Base-by-base conservation (phyloP, 2,329 filamentous ascomycete species). In the Pyrenochaeta sp. region DNA sequence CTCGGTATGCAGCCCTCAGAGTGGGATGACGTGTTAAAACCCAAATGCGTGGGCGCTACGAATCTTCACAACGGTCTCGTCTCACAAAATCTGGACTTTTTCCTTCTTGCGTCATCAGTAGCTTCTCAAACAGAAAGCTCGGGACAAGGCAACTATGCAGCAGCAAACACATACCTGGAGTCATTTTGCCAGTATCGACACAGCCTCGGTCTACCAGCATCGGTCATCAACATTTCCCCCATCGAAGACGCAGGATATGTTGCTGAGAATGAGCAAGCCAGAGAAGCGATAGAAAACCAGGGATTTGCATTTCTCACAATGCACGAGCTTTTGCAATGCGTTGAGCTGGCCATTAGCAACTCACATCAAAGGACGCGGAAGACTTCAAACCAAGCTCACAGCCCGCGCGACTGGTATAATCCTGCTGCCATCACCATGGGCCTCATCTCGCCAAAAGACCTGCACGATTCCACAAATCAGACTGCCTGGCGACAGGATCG, bases 141-240 rank as follows among this genome's bases (percentile, higher is more conserved):
- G 10, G 72, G 68, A 0, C 78, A 82, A 50, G 51, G 68, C 3
- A 77, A 73, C 49, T 82, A 82, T 44, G 57, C 64, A 0, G 74
- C 75, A 0, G 77, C 72, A 3, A 79, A 79, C 46, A 46, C 51
- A 1, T 68, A 63, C 49, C 61, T 64, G 6, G 62, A 65, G 27
- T 31, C 53, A 1, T 61, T 68, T 18, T 51, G 41, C 1, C 38
- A 48, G 4, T 61, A 57, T 24, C 52, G 65, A 2, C 36, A 26
- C 7, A 13, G 19, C 4, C 43, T 34, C 2, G 53, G 55, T n/a
- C 51, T 64, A 1, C 67, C 74, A 3, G 77, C 75, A 75, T 0
- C 68, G 4, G 22, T 46, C 1, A 42, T 86, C 2, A 76, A 84
- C 53, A 67, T 85, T 10, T 81, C 80, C 0, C 74, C 74, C 1